Percentiles rank a stretch among this genome's conserved stretches.
phyloP scores from a whole-genome alignment of 495 filamentous ascomycete genomes.

The Sporormia fimetaria region DNA sequence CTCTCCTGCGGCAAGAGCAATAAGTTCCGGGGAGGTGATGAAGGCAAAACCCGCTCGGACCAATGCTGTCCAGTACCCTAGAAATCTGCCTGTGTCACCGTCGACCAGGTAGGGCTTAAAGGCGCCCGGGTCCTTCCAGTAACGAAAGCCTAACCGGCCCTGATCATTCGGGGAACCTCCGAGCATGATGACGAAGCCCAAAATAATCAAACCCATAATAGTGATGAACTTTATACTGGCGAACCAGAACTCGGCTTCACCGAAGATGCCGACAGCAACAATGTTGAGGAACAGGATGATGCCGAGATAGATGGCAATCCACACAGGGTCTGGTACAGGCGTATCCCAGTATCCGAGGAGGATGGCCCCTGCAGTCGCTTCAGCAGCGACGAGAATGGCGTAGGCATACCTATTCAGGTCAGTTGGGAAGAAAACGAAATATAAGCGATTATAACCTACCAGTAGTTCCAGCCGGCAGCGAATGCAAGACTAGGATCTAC shows the following conservation, averaged over 20 bases:
- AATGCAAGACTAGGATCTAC: conserved; percentile 20
- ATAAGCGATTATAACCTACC: too few relatives aligned
- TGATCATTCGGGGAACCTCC: conserved; percentile 18
- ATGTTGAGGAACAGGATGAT: conserved; percentile 37
- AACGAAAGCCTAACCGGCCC: conserved; percentile 18
- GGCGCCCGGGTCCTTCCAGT: conserved; percentile 26
- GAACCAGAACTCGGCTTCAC: conserved; percentile 39
- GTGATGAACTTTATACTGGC: conserved; percentile 38
- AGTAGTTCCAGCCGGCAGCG: conserved; percentile 22
- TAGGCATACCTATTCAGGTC: conserved; percentile 22
- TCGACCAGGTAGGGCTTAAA: conserved; percentile 23
- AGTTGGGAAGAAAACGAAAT: too few relatives aligned
- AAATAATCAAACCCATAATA: conserved; percentile 34
- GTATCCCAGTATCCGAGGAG: conserved; percentile 41
- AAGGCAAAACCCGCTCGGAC: conserved; percentile 18
- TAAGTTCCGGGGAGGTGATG: conserved; percentile 16
- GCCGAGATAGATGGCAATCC: conserved; percentile 38
- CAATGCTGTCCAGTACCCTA: conserved; percentile 13
- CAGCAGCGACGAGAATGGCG: conserved; percentile 28
- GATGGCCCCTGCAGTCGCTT: conserved; percentile 35
- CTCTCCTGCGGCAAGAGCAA: conserved; percentile 19
- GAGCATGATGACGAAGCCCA: conserved; percentile 22
- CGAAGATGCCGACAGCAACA: conserved; percentile 37
- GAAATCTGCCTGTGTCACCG: conserved; percentile 12
- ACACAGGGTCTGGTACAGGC: conserved; percentile 31